Base-by-base conservation (phyloP, 1,139 yeast genomes). In the Kodamaea sp. region DNA sequence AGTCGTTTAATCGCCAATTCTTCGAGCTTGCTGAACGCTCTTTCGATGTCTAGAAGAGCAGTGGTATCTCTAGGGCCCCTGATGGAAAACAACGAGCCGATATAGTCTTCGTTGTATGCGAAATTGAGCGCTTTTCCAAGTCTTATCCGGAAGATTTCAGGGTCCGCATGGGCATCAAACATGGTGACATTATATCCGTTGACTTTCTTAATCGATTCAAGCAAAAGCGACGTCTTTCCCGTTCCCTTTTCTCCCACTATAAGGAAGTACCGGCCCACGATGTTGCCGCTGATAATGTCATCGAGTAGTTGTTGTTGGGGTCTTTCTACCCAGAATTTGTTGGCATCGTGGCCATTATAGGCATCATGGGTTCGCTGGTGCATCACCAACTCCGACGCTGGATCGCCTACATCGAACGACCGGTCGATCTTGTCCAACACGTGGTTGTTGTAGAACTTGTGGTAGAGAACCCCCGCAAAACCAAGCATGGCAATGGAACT, bases 11-110 rank as follows among this genome's bases (percentile, higher is more conserved):
- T 64, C 0, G 95, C 92, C 28, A 85, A 82, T 44, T 80, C 80
- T 50, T 86, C 95, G 13, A 86, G 61, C 46, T 82, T 83, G 42
- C 79, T 76, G 57, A 86, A 83, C 0, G 94, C 95, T 32, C 95
- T 65, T 55, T 86, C 95, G 37, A 86, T 85, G 53, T 86, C 95
- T 28, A 86, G 63, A 33, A 85, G 60, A 0, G 95, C 94, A 0
- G 92, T 83, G 6, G 95, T 83, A 45, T 86, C 95, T 42, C 95
- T 69, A 6, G 95, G 95, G 0, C 95, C 95, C 26, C 87, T 63
- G 35, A 86, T 83, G n/a, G 88, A 80, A 46, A 86, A 86, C 37
- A 86, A 62, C 0, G 90, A 79, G 0, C 95, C 95, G 41, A 86
- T 79, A 53, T 86, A 86, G 55, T 86, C 95, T 51, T 86, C 95